A percentile compares a stretch with the other conserved stretches of the same genome.
phyloP scores from a whole-genome alignment of 352 stramenopile genomes.

The Pythium pyrilobum region DNA sequence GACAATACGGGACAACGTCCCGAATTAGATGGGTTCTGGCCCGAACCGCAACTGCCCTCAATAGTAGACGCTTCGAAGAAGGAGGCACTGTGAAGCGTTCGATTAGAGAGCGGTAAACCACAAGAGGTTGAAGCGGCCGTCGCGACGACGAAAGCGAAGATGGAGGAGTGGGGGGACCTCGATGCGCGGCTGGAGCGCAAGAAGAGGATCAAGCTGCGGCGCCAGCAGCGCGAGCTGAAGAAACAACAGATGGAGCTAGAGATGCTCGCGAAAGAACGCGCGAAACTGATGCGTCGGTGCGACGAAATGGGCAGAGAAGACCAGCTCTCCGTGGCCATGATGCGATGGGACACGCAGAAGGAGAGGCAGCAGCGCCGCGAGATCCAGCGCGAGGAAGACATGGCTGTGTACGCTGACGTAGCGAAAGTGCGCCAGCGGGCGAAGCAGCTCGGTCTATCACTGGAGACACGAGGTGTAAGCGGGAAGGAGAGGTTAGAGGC shows the following conservation, averaged over 20 bases:
- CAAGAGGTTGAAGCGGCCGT: constrained; percentile 1
- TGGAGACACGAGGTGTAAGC: constrained; percentile 27
- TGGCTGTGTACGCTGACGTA: constrained; percentile 27
- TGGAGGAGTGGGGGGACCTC: constrained; percentile 41
- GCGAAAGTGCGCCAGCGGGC: constrained; percentile 21
- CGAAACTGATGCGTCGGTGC: constrained; percentile 26
- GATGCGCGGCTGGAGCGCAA: constrained; percentile 47
- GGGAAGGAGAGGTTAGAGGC: constrained; percentile 25
- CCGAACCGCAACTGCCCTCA: no score
- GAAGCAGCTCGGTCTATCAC: constrained; percentile 25
- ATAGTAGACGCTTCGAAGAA: no score
- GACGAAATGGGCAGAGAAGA: constrained; percentile 54
- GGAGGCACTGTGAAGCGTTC: no score
- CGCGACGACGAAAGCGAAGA: no score
- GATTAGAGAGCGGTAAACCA: neutral
- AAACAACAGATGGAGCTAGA: constrained; percentile 25
- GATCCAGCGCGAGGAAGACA: constrained; percentile 30
- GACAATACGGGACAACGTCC: constrained; percentile 1
- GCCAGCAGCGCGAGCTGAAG: constrained; percentile 45
- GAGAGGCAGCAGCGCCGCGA: constrained; percentile 1
- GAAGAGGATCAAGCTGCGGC: constrained; percentile 30
- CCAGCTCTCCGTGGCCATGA: constrained; percentile 38
- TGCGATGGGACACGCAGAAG: constrained; percentile 21
- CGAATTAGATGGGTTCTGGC: no score
- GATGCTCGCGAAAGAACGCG: constrained; percentile 25